Evolutionary conservation across 2,329 filamentous ascomycete genomes (phyloP), one percentile per base, ranked within the genome.

Genomic region (Didymellaceae sp.): DNA sequence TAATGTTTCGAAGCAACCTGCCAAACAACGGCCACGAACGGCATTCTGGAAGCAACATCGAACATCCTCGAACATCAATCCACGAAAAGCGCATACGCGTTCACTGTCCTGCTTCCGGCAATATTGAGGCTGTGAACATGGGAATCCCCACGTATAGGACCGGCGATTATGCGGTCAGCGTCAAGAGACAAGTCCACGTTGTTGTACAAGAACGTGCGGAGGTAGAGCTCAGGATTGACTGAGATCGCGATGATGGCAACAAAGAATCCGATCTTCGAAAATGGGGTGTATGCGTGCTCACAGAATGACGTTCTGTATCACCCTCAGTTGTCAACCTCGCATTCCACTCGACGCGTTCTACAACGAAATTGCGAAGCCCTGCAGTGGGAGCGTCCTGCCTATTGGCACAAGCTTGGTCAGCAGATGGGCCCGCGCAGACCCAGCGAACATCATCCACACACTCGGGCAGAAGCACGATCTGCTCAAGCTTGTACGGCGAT

Each of bases 271-370:
- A 35, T 39, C 16, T 11, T n/a, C 32, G 26, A 22, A 37, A 21
- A 9, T 33, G 38, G 33, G 5, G 20, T 13, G 22, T 38, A 33
- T 26, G 31, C 11, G 13, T 28, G 13, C 31, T 13, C 20, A 37
- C 13, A 32, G 20, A 28, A 45, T 52, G 42, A 52, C 48, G 26
- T 43, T 30, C 32, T 52, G 48, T 52, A n/a, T 46, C 11, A 52
- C 43, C 48, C 16, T 46, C 20, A 21, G 26, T 30, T 21, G 30
- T 21, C 25, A 35, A 31, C 37, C 37, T 34, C 41, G 33, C 48
- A 52, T 52, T 52, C 48, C 48, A 45, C 35, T 38, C 38, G n/a
- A 35, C 46, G 25, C 48, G 48, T 52, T 52, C 48, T 52, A 31
- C 9, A 42, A 22, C 37, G 42, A 52, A 26, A 52, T 52, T 52